phyloP scores from a whole-genome alignment of 2,329 filamentous ascomycete genomes.

The Zalaria obscura region DNA sequence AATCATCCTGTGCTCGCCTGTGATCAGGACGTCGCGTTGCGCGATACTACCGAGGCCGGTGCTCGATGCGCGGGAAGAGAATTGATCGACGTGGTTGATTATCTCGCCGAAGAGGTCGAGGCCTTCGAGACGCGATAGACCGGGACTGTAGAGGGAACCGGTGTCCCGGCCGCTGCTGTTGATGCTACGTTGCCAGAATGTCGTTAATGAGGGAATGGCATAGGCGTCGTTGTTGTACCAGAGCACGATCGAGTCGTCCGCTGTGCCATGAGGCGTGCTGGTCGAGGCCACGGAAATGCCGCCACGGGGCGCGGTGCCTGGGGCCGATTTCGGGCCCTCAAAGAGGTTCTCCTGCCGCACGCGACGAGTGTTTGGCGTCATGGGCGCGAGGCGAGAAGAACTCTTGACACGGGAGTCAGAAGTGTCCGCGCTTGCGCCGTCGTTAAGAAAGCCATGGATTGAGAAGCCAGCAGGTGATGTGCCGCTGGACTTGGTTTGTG shows the following conservation, averaged over 20 bases:
- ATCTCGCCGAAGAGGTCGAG: conserved; percentile 26
- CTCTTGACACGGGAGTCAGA: conserved; percentile 12
- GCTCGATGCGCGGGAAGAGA: conserved; percentile 16
- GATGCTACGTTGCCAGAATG: conserved; percentile 29
- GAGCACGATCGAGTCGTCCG: conserved; percentile 31
- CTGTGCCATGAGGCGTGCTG: conserved; percentile 15
- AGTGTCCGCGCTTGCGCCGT: conserved; percentile 9
- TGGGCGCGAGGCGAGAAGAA: conserved; percentile 27
- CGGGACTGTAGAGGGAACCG: conserved; percentile 25
- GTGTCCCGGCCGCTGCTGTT: conserved; percentile 14
- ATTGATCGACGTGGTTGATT: conserved; percentile 29
- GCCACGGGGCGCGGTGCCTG: conserved; percentile 19
- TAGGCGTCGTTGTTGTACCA: conserved; percentile 32
- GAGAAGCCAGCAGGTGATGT: conserved; percentile 12
- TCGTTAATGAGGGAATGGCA: conserved; percentile 28
- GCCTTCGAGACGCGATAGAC: conserved; percentile 25
- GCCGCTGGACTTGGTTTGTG: conserved; percentile 5
- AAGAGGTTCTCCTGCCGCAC: conserved; percentile 31
- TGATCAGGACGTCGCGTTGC: conserved; percentile 28
- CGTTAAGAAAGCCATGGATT: conserved; percentile 15
- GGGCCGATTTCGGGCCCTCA: conserved; percentile 20
- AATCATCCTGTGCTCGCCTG: conserved; percentile 29
- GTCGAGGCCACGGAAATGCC: conserved; percentile 26
- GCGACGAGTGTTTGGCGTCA: conserved; percentile 37
- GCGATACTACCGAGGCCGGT: conserved; percentile 26